Evolutionary conservation across 768 basidiomycete species (phyloP), one percentile per base, ranked within the genome.

Genomic region (Boletus barrowsii): DNA sequence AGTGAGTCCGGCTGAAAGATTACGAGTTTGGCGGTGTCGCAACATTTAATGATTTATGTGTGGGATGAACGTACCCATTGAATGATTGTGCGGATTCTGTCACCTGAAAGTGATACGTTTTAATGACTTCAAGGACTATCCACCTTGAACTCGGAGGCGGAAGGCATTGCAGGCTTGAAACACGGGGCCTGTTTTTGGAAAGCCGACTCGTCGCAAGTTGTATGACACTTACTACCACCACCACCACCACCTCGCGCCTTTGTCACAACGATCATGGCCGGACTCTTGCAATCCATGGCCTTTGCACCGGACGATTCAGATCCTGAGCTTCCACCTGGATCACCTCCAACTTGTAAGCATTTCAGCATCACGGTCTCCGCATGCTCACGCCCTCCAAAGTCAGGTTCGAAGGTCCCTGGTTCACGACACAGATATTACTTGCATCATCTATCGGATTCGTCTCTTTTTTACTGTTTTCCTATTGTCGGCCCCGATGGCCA

Each of bases 331-430:
- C 85, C 85, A 3, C 85, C 84, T 0, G 85, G 85, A 29, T 72
- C 83, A 26, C 85, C 85, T 29, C 85, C 85, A 7, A 85, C 77
- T n/a, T 63, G 84, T 84, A 65, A 62, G 82, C 76, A 5, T 15
- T 18, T 49, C 39, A 24, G 52, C 52, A 4, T 39, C 56, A 30
- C 37, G 20, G n/a, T 43, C 44, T 32, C 13, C 37, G 9, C 39
- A 32, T 26, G 42, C 60, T 51, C 62, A 64, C 17, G 11, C 14
- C 22, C 48, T 14, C 42, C 3, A 9, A 62, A 91, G 89, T 78
- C 59, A 89, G 81, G 66, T 93, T 90, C 68, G 86, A 90, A 65
- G 95, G 96, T 0, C 93, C 94, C 33, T 98, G 97, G 97, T 89
- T 99, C 71, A 84, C 84, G 20, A 97, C 95, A 2, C 96, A 98